Evolutionary conservation across 345 rosid species (phyloP), one percentile per base, ranked within the genome.

Genomic region (Garcia nutans): DNA sequence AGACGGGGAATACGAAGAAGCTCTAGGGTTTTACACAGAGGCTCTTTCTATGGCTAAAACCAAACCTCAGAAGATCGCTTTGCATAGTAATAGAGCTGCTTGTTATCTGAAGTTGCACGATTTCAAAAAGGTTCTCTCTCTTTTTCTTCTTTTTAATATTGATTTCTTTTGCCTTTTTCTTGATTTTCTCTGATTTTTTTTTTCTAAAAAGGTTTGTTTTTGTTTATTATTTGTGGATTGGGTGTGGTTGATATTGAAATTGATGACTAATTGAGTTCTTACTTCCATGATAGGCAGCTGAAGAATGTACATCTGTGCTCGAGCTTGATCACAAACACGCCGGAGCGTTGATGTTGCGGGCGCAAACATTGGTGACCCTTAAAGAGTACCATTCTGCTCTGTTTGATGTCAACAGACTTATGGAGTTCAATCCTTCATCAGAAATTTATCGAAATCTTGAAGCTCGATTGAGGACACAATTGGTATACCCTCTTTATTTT

Each of bases 21-120:
- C 98, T 0, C 87, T 92, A 44, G 86, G 81, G 49, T 89, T 81
- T 72, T 94, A 92, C 83, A 88, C 96, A 16, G 91, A 89, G 74
- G 96, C 97, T 47, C 97, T 91, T 71, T 77, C 86, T 28, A 66
- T 88, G 70, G 97, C 97, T 65, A 92, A 86, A 77, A 76, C 91
- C 19, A 91, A 85, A 33, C 86, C 89, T 13, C 97, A 91, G 80
- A 91, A 84, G 91, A 95, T 95, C 86, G 90, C 97, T 71, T 79
- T 95, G 74, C 97, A 95, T 77, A 95, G 99, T 79, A 95, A 95
- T 76, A 84, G 97, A 58, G 99, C 99, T 68, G 97, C 97, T 81
- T 95, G 99, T 79, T 95, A 74, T 72, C 77, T 95, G 82, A 95
- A 93, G 65, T 68, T 95, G 54, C 97, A 89, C 81, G 82, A 84